These are phyloP conservation scores for Scytalidium sp. DNA, from an alignment of 2,329 filamentous ascomycete species.

Conservation along the genomic window DNA sequence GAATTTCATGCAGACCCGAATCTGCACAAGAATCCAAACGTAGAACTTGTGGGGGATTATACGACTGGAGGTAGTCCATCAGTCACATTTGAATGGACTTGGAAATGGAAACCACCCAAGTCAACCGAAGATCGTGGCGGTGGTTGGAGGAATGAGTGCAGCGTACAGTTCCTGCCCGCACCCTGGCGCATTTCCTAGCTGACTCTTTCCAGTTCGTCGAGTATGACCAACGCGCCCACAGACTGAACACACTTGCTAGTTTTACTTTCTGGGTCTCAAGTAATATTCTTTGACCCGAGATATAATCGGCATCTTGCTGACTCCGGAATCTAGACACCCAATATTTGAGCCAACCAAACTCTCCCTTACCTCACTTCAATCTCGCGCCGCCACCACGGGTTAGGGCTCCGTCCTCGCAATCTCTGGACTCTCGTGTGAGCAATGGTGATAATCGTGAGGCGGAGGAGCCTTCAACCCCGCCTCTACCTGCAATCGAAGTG, in stretches of 20 bases:
- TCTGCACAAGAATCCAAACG: constrained; percentile 94
- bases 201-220: constrained; percentile 72
- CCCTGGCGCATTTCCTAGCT: constrained; percentile 11
- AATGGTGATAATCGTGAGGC: constrained; percentile 55
- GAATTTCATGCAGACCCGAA: constrained; percentile 98
- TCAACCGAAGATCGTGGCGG: constrained; percentile 75
- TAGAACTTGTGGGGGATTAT: constrained; percentile 91
- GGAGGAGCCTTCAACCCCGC: constrained; percentile 57
- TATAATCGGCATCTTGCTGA: constrained; percentile 25
- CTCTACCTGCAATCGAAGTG: constrained; percentile 36
- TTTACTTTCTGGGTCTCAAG: constrained; percentile 96
- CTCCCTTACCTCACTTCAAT: constrained; percentile 61
- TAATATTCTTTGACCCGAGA: constrained; percentile 35
- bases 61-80: constrained; percentile 78
- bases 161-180: constrained; percentile 49
- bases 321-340: constrained; percentile 16
- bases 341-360: constrained; percentile 55
- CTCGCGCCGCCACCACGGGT: constrained; percentile 71
- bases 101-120: constrained; percentile 96
- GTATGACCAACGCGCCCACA: constrained; percentile 91
- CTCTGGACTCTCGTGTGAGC: constrained; percentile 78
- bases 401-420: constrained; percentile 82
- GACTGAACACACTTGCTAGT: constrained; percentile 80
- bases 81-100: constrained; percentile 89
- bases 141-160: constrained; percentile 95